Evolutionary conservation across 148 eudicot genomes (phyloP).

Genomic region (Cornus suecica): DNA sequence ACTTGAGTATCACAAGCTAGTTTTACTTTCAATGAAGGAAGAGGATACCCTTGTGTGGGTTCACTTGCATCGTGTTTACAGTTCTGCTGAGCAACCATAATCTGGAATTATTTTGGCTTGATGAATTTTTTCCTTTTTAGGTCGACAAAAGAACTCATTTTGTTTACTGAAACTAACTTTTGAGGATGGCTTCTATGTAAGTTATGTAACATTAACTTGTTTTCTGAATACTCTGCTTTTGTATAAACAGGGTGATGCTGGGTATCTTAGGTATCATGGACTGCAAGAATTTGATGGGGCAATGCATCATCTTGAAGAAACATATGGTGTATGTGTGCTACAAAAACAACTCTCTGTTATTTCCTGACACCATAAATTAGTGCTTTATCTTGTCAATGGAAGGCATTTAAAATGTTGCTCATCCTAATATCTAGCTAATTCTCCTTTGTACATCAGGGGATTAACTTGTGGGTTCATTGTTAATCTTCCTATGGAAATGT

Average conservation of each 20-base stretch:
- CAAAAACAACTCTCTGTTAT: background rate
- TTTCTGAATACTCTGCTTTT: background rate
- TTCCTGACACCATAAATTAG: too few relatives aligned
- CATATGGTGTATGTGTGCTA: constrained; percentile 26
- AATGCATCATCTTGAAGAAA: constrained; percentile 96
- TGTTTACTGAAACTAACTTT: background rate
- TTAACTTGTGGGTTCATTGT: too few relatives aligned
- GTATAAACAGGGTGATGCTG: constrained; percentile 83
- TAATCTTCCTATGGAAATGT: too few relatives aligned
- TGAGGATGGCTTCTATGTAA: background rate
- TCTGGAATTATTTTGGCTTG: too few relatives aligned
- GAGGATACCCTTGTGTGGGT: background rate
- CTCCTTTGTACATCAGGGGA: too few relatives aligned
- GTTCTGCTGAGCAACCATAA: too few relatives aligned
- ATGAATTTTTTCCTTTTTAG: too few relatives aligned
- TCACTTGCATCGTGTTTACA: too few relatives aligned
- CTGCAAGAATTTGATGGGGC: constrained; percentile 94
- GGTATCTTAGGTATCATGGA: constrained; percentile 75
- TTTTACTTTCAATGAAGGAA: background rate
- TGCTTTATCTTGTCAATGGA: too few relatives aligned
- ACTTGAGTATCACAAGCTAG: background rate
- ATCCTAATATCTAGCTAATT: too few relatives aligned
- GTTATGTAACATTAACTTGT: background rate
- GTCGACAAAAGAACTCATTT: background rate
- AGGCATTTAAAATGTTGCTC: too few relatives aligned